These are phyloP conservation scores for Ophiostoma triangulosporum DNA, from an alignment of 2,329 filamentous ascomycete genomes.

Conservation along the genomic window DNA sequence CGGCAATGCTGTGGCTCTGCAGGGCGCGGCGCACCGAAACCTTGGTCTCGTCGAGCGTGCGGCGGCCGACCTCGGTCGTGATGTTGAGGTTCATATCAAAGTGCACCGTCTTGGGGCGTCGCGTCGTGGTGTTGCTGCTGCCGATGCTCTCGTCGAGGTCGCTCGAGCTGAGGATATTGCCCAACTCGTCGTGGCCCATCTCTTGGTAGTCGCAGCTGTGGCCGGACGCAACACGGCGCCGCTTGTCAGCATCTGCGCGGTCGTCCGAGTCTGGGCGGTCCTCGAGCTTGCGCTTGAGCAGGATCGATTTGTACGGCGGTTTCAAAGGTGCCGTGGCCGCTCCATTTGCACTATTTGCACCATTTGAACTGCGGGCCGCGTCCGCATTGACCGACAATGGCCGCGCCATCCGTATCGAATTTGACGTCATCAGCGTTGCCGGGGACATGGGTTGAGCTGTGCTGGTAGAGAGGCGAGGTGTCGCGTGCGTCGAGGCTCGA, in stretches of 20 bases:
- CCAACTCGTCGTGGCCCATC: background rate
- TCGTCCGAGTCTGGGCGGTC: slow-evolving; percentile 6
- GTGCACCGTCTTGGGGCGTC: slow-evolving; percentile 38
- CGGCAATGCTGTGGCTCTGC: slow-evolving; percentile 41
- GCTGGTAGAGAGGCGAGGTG: background rate
- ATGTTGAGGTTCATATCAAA: slow-evolving; percentile 46
- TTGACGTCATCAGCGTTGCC: slow-evolving; percentile 7
- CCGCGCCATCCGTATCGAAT: background rate
- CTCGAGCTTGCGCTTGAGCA: slow-evolving; percentile 10
- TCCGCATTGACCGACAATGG: background rate
- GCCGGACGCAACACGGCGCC: background rate
- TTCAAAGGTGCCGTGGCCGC: background rate
- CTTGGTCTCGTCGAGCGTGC: slow-evolving; percentile 42
- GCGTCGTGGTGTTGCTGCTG: slow-evolving; percentile 29
- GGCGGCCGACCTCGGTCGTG: slow-evolving; percentile 39
- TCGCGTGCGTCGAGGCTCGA: background rate
- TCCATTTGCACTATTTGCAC: background rate
- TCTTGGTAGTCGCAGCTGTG: background rate
- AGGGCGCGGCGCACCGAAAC: slow-evolving; percentile 40
- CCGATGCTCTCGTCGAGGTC: background rate
- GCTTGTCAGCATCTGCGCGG: slow-evolving; percentile 1
- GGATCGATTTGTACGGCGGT: slow-evolving; percentile 12
- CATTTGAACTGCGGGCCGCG: background rate
- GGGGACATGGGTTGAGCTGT: background rate
- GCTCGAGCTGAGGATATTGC: background rate